phyloP scores from a whole-genome alignment of 495 filamentous ascomycete species.

The Lindgomyces ingoldianus region DNA sequence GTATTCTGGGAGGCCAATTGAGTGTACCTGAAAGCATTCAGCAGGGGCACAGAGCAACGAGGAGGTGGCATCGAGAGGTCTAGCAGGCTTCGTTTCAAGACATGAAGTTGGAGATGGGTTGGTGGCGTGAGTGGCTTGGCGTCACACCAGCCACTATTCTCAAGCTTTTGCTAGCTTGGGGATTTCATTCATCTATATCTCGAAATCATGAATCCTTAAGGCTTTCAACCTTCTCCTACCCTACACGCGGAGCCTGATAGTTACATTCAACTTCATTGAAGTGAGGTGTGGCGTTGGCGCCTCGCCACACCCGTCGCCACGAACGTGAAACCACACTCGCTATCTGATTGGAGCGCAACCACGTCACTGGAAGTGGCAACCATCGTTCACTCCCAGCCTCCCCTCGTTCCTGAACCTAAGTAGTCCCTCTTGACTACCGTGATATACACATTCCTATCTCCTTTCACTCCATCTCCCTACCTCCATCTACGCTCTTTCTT shows the following conservation, averaged over 20 bases:
- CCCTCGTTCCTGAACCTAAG: not conserved
- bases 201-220: too few relatives aligned
- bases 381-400: slow-evolving; percentile 19
- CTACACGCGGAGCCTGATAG: too few relatives aligned
- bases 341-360: slow-evolving; percentile 15
- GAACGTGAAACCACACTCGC: not conserved
- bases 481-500: not conserved
- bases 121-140: slow-evolving; percentile 4
- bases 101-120: not conserved
- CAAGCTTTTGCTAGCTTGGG: not conserved
- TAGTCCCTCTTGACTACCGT: not conserved
- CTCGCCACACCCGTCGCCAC: not conserved
- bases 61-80: slow-evolving; percentile 23
- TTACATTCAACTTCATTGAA: too few relatives aligned
- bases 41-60: slow-evolving; percentile 1
- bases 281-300: not conserved
- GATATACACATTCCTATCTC: not conserved
- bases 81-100: not conserved
- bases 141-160: not conserved
- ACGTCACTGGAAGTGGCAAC: slow-evolving; percentile 11
- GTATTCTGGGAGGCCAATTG: slow-evolving; percentile 10
- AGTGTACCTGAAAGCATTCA: not conserved
- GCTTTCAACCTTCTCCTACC: too few relatives aligned
- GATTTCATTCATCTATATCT: not conserved
- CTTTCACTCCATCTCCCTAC: not conserved